Evolutionary conservation across 129 eudicot species (phyloP), one percentile per base, ranked within the genome.

Genomic region (Rutidosis leptorrhynchoides): DNA sequence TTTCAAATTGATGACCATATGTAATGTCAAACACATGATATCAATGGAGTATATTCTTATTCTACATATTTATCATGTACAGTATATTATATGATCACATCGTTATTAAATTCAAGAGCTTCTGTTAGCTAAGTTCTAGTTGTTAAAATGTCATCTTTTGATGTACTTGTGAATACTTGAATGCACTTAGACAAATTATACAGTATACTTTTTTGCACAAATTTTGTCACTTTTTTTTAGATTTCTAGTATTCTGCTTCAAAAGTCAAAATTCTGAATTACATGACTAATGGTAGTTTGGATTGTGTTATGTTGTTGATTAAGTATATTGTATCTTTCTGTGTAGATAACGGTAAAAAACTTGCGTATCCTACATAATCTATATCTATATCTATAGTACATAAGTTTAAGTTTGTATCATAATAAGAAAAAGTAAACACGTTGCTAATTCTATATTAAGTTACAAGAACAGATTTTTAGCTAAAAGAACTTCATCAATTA

Each of bases 91-190:
- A 32, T 27, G 20, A 65, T 45, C 42, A 45, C 33, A 10, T 64
- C 23, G n/a, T 65, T 23, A 46, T 25, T 43, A n/a, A 63, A 14
- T 12, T 22, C 20, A 23, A 63, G 54, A 63, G 40, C 49, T 22
- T 54, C 4, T 58, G 35, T 22, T 58, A 26, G 35, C 29, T 21
- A 2, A 28, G 65, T 59, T 17, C 24, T 59, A 59, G 25, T 14
- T 57, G 37, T 57, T 57, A 25, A 33, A 7, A 61, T 28, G 48
- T 30, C n/a, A 56, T 69, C 28, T 58, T 45, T 45, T 11, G 61
- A 60, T 71, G 62, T 71, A 61, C 75, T 58, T 28, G 60, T 20
- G 30, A 46, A 61, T 66, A 11, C 72, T 67, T 67, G 51, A 51
- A 67, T 32, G 51, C 48, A 67, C 17, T 20, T 23, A 21, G 22